Evolutionary conservation across 805 yeast genomes (phyloP).

Genomic region (Zygoascus bituminiphila): DNA sequence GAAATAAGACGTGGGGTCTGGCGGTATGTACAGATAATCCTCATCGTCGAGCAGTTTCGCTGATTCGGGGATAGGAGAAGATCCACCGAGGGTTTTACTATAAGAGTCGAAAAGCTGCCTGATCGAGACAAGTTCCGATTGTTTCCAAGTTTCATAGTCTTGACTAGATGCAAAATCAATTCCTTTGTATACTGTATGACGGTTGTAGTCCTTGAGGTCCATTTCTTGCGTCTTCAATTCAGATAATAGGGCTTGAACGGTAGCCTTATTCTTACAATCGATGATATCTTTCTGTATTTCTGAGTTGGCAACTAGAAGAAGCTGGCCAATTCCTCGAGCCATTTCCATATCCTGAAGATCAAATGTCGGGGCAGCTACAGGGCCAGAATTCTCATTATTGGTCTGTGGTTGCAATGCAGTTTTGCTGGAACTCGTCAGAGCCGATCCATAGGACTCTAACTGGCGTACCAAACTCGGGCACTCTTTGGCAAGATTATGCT

Average conservation of each 20-base stretch:
- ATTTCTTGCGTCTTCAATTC: constrained; percentile 24
- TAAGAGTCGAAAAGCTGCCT: constrained; percentile 23
- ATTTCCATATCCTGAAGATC: constrained; percentile 47
- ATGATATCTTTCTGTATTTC: constrained; percentile 49
- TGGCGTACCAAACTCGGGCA: constrained; percentile 14
- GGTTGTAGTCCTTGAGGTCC: constrained; percentile 25
- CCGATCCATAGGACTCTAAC: constrained; percentile 12
- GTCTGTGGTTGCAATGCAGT: constrained; percentile 2
- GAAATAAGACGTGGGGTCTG: constrained; percentile 35
- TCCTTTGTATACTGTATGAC: constrained; percentile 25
- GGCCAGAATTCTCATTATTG: background rate
- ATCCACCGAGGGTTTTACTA: constrained; percentile 1
- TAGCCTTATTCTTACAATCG: constrained; percentile 34
- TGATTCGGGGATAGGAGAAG: constrained; percentile 4
- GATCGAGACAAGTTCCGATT: constrained; percentile 30
- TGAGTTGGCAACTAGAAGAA: constrained; percentile 43
- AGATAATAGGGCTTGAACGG: constrained; percentile 28
- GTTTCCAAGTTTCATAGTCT: constrained; percentile 37
- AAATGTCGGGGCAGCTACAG: constrained; percentile 38
- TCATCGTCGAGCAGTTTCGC: constrained; percentile 5
- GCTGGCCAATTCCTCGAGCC: constrained; percentile 37
- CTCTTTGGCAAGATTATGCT: constrained; percentile 9
- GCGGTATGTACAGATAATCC: constrained; percentile 33
- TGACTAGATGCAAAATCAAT: constrained; percentile 32
- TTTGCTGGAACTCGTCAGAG: constrained; percentile 9